A percentile compares a stretch with the other conserved stretches of the same genome.
phyloP scores from a whole-genome alignment of 805 yeast genomes.

The Zygotorulaspora chibaensis region DNA sequence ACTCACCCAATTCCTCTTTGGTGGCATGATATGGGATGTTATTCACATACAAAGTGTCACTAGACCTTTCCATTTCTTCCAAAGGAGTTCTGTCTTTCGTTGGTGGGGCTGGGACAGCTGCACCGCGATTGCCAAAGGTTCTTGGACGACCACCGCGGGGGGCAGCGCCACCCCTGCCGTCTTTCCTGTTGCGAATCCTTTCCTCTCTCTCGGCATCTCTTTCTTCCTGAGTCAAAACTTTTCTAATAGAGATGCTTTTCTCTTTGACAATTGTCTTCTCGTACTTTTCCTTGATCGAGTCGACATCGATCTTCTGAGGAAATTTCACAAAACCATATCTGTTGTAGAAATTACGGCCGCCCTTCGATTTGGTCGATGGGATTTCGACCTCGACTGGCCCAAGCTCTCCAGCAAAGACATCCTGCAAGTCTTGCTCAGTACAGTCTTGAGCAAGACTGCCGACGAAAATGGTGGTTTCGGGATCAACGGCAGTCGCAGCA shows the following conservation, averaged over 20 bases:
- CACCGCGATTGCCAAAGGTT: constrained; percentile 14
- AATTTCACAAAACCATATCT: constrained; percentile 34
- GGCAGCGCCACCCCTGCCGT: constrained; percentile 13
- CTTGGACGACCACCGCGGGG: constrained; percentile 12
- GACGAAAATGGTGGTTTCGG: constrained; percentile 34
- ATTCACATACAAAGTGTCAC: constrained; percentile 56
- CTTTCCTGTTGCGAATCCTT: constrained; percentile 11
- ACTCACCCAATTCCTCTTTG: constrained; percentile 50
- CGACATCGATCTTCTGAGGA: constrained; percentile 30
- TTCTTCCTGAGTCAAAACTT: constrained; percentile 26
- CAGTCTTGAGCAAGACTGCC: constrained; percentile 33
- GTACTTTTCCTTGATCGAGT: constrained; percentile 28
- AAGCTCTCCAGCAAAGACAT: constrained; percentile 26
- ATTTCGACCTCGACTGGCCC: constrained; percentile 31
- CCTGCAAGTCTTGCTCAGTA: constrained; percentile 27
- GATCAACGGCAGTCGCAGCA: constrained; percentile 19
- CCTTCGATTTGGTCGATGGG: constrained; percentile 23
- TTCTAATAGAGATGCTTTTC: constrained; percentile 33
- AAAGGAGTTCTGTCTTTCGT: constrained; percentile 35
- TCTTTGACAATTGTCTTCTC: constrained; percentile 31
- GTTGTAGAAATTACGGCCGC: constrained; percentile 26
- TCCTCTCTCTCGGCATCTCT: constrained; percentile 18
- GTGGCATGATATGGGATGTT: constrained; percentile 59
- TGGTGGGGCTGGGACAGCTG: constrained; percentile 26
- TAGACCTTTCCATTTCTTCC: constrained; percentile 39